phyloP scores from a whole-genome alignment of 75 land plant genomes.

The Adiantum capillusveneris region DNA sequence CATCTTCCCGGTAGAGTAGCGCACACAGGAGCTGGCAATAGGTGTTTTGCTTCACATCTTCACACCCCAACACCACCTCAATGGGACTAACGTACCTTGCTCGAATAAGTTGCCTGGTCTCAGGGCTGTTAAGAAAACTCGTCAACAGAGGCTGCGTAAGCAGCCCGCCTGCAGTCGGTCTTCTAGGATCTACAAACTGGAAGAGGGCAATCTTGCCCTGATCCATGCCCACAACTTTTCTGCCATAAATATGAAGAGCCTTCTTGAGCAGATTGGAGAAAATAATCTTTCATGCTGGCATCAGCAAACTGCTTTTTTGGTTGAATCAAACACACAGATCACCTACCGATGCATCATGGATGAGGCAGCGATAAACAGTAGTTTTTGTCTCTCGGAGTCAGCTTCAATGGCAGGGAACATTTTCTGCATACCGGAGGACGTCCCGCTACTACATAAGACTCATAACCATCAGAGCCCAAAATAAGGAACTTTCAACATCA shows the following conservation, averaged over 20 bases:
- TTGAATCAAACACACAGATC: not conserved
- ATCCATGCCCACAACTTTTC: constrained; percentile 60
- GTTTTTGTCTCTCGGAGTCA: constrained; percentile 47
- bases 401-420: constrained; percentile 74
- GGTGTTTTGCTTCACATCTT: constrained; percentile 68
- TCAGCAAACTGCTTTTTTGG: too few species aligned
- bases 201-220: constrained; percentile 68
- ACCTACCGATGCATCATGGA: constrained; percentile 77
- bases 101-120: constrained; percentile 49
- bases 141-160: constrained; percentile 65
- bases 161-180: constrained; percentile 64
- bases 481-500: too few species aligned
- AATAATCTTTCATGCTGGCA: not conserved
- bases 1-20: constrained; percentile 37
- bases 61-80: constrained; percentile 59
- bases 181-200: constrained; percentile 55
- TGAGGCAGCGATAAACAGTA: constrained; percentile 57
- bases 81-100: constrained; percentile 60
- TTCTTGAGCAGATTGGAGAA: not conserved
- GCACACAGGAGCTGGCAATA: constrained; percentile 84
- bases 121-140: constrained; percentile 59
- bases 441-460: constrained; percentile 62
- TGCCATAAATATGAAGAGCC: constrained; percentile 4
- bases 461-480: not conserved
- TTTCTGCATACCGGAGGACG: constrained; percentile 79